These are phyloP conservation scores for Aquilaria malaccensis DNA, from an alignment of 345 rosid species.

Conservation along the genomic window DNA sequence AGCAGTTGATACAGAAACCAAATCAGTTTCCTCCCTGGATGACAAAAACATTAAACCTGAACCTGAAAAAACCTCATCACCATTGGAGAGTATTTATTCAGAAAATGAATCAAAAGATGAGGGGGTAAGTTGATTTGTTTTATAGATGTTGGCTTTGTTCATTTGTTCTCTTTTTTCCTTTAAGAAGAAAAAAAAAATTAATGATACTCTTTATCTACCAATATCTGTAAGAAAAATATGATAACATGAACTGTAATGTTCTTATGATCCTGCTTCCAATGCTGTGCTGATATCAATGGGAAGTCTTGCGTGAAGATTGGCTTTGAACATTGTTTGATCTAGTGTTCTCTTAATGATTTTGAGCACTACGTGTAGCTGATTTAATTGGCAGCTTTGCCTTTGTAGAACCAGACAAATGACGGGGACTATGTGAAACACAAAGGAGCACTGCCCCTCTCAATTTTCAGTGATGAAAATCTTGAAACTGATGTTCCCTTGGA, in stretches of 20 bases:
- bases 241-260: too few species aligned
- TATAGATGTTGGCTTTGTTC: background rate
- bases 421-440: slow-evolving; percentile 27
- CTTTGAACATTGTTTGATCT: too few species aligned
- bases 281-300: too few species aligned
- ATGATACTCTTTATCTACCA: slow-evolving; percentile 11
- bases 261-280: too few species aligned
- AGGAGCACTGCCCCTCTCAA: slow-evolving; percentile 55
- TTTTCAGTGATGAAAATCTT: slow-evolving; percentile 51
- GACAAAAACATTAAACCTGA: slow-evolving; percentile 16
- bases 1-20: slow-evolving; percentile 15
- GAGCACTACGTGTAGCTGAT: too few species aligned
- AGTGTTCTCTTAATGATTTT: too few species aligned
- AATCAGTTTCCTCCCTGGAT: slow-evolving; percentile 15
- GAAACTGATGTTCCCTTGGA: slow-evolving; percentile 34
- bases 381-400: too few species aligned
- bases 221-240: too few species aligned
- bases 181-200: slow-evolving; percentile 19
- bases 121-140: slow-evolving; percentile 26
- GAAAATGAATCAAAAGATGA: slow-evolving; percentile 30
- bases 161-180: background rate
- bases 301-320: too few species aligned
- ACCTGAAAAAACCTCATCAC: slow-evolving; percentile 38
- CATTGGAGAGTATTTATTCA: slow-evolving; percentile 34
- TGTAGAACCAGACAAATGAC: slow-evolving; percentile 29